Base-by-base conservation (phyloP, 2,329 filamentous ascomycete genomes). In the Talaromyces atroroseus region DNA sequence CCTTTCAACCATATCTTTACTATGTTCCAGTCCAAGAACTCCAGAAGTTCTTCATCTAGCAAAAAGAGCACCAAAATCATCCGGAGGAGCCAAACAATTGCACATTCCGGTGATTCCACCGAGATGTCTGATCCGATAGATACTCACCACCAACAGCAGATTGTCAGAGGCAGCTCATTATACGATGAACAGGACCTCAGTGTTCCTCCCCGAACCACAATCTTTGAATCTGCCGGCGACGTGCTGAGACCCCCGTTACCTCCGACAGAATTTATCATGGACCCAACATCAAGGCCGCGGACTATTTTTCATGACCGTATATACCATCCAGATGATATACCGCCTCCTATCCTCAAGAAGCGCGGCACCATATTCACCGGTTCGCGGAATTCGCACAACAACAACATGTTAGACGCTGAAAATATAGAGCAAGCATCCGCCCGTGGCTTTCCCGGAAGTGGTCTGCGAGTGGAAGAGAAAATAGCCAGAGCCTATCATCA, bases 301-400 rank as follows among this genome's bases (percentile, higher is more conserved):
- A 92, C 92, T 1, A 99, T 99, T 59, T 97, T 97, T 72, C 94
- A 99, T 71, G 94, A 99, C 70, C 87, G 94, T 11, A 83, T 99
- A 16, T 99, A 99, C 68, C 90, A 96, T 65, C 92, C 94, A 0
- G 82, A 87, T 45, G 94, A 99, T 66, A 96, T 99, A 36, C 94
- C 94, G 0, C 84, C 87, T 0, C 89, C 91, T 8, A 87, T 70
- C 4, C 64, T 67, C 20, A 76, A 71, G 46, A 68, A 67, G 52
- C 70, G 70, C 63, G 62, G 81, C 67, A 70, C 77, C 63, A 61
- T 70, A 29, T 65, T 69, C 34, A 58, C 64, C 23, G 59, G 63
- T 23, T 56, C 60, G 1, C 64, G 64, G 21, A 60, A 49, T 45
- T 54, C 58, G 45, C 59, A 61, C 5, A 64, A 57, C 14, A 49